Conservation (phyloP, 1,139 yeast species). For the Blastobotrys arbuscula region DNA sequence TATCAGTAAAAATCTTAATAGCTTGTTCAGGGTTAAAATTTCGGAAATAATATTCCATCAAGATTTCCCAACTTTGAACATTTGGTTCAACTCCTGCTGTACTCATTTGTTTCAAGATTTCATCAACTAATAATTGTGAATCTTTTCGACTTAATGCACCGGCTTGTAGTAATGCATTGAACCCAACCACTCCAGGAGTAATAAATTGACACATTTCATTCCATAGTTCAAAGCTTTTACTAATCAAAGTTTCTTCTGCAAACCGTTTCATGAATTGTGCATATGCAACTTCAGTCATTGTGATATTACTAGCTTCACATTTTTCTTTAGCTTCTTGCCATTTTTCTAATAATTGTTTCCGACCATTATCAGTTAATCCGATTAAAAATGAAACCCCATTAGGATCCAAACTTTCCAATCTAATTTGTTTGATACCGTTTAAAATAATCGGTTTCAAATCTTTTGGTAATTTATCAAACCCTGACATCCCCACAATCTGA, state of each 20-base stretch:
- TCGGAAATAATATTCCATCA: conserved; percentile 36
- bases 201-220: conserved; percentile 33
- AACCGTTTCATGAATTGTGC: conserved; percentile 36
- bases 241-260: conserved; percentile 29
- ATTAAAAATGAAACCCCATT: conserved; percentile 21
- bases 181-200: conserved; percentile 35
- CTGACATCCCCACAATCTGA: conserved; percentile 19
- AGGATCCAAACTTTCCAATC: conserved; percentile 22
- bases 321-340: conserved; percentile 24
- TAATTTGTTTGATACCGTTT: conserved; percentile 19
- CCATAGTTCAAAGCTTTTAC: conserved; percentile 39
- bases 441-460: conserved; percentile 15
- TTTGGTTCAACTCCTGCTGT: conserved; percentile 37
- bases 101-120: conserved; percentile 37
- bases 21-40: conserved; percentile 32
- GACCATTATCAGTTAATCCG: conserved; percentile 24
- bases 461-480: conserved; percentile 13
- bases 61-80: conserved; percentile 34
- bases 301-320: conserved; percentile 15
- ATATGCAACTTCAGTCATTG: conserved; percentile 30
- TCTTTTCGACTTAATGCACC: conserved; percentile 33
- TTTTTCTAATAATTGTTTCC: conserved; percentile 23
- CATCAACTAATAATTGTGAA: conserved; percentile 34
- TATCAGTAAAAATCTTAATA: conserved; percentile 26
- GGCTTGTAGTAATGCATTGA: conserved; percentile 44